Percentiles rank a stretch among this genome's conserved stretches.
phyloP scores from a whole-genome alignment of 2,329 filamentous ascomycete species.

The Ascochyta rabiei region DNA sequence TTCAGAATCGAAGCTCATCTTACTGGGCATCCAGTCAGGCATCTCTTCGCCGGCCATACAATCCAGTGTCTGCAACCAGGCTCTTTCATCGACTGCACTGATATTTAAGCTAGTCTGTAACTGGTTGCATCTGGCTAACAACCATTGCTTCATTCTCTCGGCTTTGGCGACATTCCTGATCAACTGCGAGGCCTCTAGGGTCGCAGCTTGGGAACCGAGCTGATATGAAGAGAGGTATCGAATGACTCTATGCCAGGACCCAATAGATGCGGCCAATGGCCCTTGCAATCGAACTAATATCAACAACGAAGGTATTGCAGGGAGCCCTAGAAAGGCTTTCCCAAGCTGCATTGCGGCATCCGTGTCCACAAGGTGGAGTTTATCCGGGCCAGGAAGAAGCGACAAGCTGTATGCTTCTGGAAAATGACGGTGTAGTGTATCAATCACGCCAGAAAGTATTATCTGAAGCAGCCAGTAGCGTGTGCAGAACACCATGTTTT shows the following conservation, averaged over 20 bases:
- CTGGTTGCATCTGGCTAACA: not conserved
- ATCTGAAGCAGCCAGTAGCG: slow-evolving; percentile 7
- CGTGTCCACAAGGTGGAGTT: not conserved
- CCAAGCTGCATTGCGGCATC: not conserved
- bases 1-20: slow-evolving; percentile 1
- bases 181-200: not conserved
- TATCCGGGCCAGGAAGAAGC: not conserved
- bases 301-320: not conserved
- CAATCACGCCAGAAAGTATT: slow-evolving; percentile 2
- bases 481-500: not conserved
- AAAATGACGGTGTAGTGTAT: slow-evolving; percentile 1
- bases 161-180: not conserved
- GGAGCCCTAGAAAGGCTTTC: not conserved
- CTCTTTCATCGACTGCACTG: slow-evolving; percentile 3
- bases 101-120: not conserved
- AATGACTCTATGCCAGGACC: slow-evolving; percentile 1
- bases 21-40: slow-evolving; percentile 7
- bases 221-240: not conserved
- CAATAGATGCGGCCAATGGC: not conserved
- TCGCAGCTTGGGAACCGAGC: not conserved
- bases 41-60: slow-evolving; percentile 11
- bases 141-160: not conserved
- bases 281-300: not conserved
- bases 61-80: slow-evolving; percentile 9
- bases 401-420: not conserved